A percentile compares a stretch with the other conserved stretches of the same genome.
Evolutionary conservation across 768 basidiomycete species (phyloP).

Genomic region (Auricularia auricula-judae): DNA sequence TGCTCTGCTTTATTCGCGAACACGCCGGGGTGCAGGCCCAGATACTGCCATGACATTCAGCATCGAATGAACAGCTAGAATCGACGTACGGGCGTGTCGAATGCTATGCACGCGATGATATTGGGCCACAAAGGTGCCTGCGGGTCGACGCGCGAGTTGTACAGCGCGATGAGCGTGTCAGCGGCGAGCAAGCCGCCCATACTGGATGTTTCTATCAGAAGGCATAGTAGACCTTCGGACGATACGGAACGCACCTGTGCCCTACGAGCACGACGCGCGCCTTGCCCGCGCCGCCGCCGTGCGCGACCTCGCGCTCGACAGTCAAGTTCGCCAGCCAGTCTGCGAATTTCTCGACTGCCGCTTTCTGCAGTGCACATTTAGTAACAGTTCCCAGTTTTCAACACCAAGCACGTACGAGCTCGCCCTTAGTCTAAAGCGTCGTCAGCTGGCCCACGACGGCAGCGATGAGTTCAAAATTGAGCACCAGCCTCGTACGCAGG

Average conservation of each 20-base stretch:
- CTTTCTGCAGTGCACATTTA: slow-evolving; percentile 33
- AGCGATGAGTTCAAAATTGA: slow-evolving; percentile 2
- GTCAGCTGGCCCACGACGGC: not conserved
- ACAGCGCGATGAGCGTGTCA: slow-evolving; percentile 68
- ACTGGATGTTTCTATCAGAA: slow-evolving; percentile 28
- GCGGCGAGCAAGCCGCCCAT: slow-evolving; percentile 91
- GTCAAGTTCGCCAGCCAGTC: slow-evolving; percentile 89
- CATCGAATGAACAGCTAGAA: not conserved
- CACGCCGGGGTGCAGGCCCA: slow-evolving; percentile 75
- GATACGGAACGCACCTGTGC: slow-evolving; percentile 48
- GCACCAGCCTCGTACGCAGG: slow-evolving; percentile 73
- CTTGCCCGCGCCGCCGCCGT: slow-evolving; percentile 59
- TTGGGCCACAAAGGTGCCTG: slow-evolving; percentile 74
- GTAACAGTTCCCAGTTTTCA: too few relatives aligned
- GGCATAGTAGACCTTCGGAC: not conserved
- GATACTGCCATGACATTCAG: slow-evolving; percentile 41
- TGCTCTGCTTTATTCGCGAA: slow-evolving; percentile 78
- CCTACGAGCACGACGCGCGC: slow-evolving; percentile 82
- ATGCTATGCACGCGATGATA: slow-evolving; percentile 75
- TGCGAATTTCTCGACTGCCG: slow-evolving; percentile 74
- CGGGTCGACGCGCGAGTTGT: slow-evolving; percentile 51
- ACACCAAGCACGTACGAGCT: slow-evolving; percentile 44
- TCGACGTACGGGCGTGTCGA: slow-evolving; percentile 74
- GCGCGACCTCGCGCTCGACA: slow-evolving; percentile 71
- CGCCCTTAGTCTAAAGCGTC: slow-evolving; percentile 68